Base-by-base conservation (phyloP, 176 grass and related monocot species). In the Cenchrus americanus region DNA sequence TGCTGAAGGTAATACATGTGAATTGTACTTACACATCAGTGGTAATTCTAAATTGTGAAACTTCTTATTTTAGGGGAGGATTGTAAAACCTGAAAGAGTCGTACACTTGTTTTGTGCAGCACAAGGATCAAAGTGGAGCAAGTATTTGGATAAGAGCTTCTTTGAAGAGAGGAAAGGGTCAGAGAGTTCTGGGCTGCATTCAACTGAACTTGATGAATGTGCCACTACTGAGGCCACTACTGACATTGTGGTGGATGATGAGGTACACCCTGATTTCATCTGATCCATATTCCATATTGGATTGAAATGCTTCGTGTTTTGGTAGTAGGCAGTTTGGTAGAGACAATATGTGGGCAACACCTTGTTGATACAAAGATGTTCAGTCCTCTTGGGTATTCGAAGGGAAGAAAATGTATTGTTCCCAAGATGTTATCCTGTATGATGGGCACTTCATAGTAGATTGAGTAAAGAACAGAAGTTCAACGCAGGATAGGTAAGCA, bases 231-330 rank as follows among this genome's bases (percentile, higher is more conserved):
- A 91, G 27, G 34, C 52, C 73, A 48, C 67, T 61, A 62, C 62
- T 22, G 87, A 91, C 11, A 73, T 80, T 26, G 27, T 70, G 43
- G 94, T 93, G 23, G 89, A 91, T 68, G 91, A 97, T 44, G 94
- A 97, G 69, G 91, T 93, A 66, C 91, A 97, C 82, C 88, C 94
- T n/a, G 94, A 97, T 87, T 97, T 97, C 70, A 68, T 73, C 18
- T 86, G 44, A 69, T 69, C 67, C 5, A 4, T 90, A 42, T 85
- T 69, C 67, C 5, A 4, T 90, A 42, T 85, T 77, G 48, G 66
- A 59, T 57, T 41, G 52, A 21, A 57, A 21, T 57, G 58, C 61
- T 14, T 6, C 32, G 76, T 72, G 50, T 71, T 77, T 72, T 26
- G 66, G 64, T 77, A 77, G 64, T 0, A 22, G 14, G 55, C 21